Evolutionary conservation across 2,329 filamentous ascomycete species (phyloP).

Genomic region (Colletotrichum cuscutae): DNA sequence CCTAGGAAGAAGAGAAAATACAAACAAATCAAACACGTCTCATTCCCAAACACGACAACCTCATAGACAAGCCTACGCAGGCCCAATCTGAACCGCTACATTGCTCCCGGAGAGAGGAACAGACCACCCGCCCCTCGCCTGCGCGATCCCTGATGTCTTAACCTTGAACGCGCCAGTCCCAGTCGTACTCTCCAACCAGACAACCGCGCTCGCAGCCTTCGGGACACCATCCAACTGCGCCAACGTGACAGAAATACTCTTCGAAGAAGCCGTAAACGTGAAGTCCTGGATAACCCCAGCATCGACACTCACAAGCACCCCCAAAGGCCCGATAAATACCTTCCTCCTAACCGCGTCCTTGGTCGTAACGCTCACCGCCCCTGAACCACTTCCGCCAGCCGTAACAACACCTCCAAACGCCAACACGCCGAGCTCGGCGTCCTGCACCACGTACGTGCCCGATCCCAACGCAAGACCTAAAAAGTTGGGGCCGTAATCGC

Average conservation of each 20-base stretch:
- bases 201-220: slow-evolving; percentile 40
- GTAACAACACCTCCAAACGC: slow-evolving; percentile 59
- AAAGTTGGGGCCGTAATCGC: slow-evolving; percentile 67
- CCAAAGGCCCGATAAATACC: slow-evolving; percentile 59
- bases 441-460: slow-evolving; percentile 59
- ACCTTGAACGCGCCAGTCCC: slow-evolving; percentile 20
- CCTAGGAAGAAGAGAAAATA: neutral
- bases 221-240: slow-evolving; percentile 43
- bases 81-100: slow-evolving; percentile 38
- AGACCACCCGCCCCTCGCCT: slow-evolving; percentile 39
- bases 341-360: slow-evolving; percentile 57
- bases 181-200: slow-evolving; percentile 49
- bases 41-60: too few relatives aligned
- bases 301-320: slow-evolving; percentile 52
- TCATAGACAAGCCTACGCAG: slow-evolving; percentile 35
- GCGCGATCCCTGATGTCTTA: neutral
- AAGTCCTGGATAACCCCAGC: slow-evolving; percentile 54
- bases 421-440: slow-evolving; percentile 54
- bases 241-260: slow-evolving; percentile 43
- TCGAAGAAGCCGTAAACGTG: slow-evolving; percentile 41
- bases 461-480: slow-evolving; percentile 61
- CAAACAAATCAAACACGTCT: neutral
- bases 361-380: slow-evolving; percentile 48
- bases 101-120: neutral
- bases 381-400: neutral